These are phyloP conservation scores for Cercospora brassicicola DNA, from an alignment of 2,329 filamentous ascomycete species.

Conservation along the genomic window DNA sequence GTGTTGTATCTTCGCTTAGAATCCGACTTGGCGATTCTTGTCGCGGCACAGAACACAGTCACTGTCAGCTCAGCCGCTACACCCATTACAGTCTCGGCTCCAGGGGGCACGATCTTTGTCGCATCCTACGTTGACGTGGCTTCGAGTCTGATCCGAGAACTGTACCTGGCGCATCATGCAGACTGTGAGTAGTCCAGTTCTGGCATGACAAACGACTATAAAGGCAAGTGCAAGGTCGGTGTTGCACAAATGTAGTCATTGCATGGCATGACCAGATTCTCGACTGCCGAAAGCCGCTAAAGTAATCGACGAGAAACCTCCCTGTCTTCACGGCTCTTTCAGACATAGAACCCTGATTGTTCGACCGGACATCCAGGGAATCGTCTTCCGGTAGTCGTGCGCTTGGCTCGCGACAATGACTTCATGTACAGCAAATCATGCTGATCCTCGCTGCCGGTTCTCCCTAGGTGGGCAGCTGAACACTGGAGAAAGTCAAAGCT, in stretches of 20 bases:
- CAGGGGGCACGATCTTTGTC: not conserved
- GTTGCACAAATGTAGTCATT: not conserved
- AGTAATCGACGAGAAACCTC: not conserved
- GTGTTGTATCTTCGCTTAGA: no score
- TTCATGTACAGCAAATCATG: not conserved
- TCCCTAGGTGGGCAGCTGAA: not conserved
- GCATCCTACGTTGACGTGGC: not conserved
- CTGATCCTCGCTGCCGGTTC: not conserved
- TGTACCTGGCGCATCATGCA: not conserved
- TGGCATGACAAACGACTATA: not conserved
- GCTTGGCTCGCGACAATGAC: not conserved
- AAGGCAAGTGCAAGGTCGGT: not conserved
- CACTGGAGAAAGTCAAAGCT: not conserved
- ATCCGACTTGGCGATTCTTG: no score
- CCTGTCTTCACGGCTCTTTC: not conserved
- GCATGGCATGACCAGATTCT: not conserved
- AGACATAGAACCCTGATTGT: not conserved
- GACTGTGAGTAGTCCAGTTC: not conserved
- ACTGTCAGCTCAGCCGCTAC: not conserved
- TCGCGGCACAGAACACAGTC: no score
- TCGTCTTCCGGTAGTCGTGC: not conserved
- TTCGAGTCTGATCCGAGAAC: not conserved
- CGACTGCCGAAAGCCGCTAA: not conserved
- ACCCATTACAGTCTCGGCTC: not conserved
- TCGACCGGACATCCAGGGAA: not conserved